Evolutionary conservation across 1,139 yeast genomes (phyloP).

Genomic region (Suhomyces chickasaworum): DNA sequence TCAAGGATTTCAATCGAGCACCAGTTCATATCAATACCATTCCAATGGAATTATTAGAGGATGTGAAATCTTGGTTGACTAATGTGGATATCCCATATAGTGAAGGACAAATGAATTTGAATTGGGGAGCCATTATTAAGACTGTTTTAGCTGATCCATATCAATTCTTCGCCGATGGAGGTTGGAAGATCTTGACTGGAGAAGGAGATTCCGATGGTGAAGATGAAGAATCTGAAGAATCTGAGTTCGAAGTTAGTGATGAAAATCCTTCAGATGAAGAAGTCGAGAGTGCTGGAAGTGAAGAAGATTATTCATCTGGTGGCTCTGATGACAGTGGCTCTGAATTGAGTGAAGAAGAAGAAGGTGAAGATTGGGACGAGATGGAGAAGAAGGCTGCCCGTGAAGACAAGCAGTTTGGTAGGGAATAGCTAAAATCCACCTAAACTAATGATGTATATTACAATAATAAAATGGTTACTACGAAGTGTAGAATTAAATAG

Average conservation of each 20-base stretch:
- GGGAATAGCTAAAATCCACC: constrained; percentile 23
- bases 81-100: constrained; percentile 94
- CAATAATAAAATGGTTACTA: background rate
- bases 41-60: constrained; percentile 90
- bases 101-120: constrained; percentile 93
- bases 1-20: constrained; percentile 83
- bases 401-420: constrained; percentile 39
- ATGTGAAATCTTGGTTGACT: constrained; percentile 93
- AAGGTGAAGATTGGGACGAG: constrained; percentile 77
- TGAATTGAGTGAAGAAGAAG: constrained; percentile 50
- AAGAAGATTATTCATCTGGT: constrained; percentile 40
- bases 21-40: constrained; percentile 93
- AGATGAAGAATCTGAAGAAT: constrained; percentile 60
- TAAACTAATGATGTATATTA: background rate
- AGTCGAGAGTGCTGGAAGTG: constrained; percentile 57
- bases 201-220: constrained; percentile 66
- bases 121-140: constrained; percentile 96
- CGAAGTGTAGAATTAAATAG: background rate
- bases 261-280: constrained; percentile 79
- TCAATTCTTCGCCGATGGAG: constrained; percentile 91
- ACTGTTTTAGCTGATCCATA: constrained; percentile 91
- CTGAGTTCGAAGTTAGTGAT: constrained; percentile 61
- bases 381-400: constrained; percentile 68
- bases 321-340: constrained; percentile 39
- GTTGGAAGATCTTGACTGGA: constrained; percentile 90